A percentile compares a stretch with the other conserved stretches of the same genome.
These are phyloP conservation scores for Chalaropsis thielavioides DNA, from an alignment of 2,329 filamentous ascomycete genomes.

Conservation along the genomic window DNA sequence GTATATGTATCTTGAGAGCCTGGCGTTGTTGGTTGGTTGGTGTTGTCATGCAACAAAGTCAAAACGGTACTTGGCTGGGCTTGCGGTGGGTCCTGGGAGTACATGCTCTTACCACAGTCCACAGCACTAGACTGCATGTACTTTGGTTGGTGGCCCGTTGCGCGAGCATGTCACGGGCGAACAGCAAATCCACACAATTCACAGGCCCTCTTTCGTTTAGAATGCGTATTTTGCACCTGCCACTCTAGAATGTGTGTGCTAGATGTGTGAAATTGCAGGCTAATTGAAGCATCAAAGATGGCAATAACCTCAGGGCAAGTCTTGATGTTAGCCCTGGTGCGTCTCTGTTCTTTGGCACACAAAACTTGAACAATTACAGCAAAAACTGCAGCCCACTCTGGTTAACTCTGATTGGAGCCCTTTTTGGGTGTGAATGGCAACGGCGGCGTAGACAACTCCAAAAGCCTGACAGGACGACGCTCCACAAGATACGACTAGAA, in stretches of 20 bases:
- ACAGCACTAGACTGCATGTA: background rate
- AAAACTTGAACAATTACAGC: background rate
- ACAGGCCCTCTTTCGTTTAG: background rate
- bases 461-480: background rate
- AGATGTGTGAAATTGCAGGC: background rate
- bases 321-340: background rate
- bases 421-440: background rate
- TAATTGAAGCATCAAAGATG: background rate
- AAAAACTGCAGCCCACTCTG: background rate
- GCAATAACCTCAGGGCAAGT: conserved; percentile 1
- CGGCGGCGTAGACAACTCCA: background rate
- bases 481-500: background rate
- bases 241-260: background rate
- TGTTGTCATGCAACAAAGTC: background rate
- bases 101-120: background rate
- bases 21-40: background rate
- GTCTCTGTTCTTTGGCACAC: background rate
- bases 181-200: background rate
- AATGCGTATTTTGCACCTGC: background rate
- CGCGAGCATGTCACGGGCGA: background rate
- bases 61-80: background rate
- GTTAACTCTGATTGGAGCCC: background rate
- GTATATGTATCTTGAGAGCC: background rate
- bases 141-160: background rate
- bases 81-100: background rate